Conservation (phyloP, 768 basidiomycete species). For the Psilocybe cyanescens region DNA sequence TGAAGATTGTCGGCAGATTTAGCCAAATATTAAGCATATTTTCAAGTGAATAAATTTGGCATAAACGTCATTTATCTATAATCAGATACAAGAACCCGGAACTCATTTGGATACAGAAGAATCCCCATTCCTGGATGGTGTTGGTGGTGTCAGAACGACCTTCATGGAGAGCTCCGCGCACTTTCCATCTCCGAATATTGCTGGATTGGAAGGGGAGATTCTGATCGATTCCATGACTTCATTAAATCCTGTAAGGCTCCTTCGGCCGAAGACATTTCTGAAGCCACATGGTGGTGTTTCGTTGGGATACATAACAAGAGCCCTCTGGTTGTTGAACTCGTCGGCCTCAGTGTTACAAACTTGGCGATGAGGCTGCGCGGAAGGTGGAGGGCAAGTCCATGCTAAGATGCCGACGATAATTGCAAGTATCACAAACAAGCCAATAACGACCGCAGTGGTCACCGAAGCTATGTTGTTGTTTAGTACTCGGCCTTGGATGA, state of each 20-base stretch:
- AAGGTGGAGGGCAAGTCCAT: slow-evolving; percentile 6
- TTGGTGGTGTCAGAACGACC: slow-evolving; percentile 36
- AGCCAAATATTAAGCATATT: too few relatives aligned
- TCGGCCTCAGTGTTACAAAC: background rate
- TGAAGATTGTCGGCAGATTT: too few relatives aligned
- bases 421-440: slow-evolving; percentile 8
- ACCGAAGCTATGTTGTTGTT: background rate
- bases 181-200: slow-evolving; percentile 29
- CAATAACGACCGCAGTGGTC: slow-evolving; percentile 7
- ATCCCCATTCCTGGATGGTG: slow-evolving; percentile 21
- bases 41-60: too few relatives aligned
- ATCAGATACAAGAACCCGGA: too few relatives aligned
- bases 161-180: slow-evolving; percentile 24
- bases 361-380: background rate
- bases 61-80: too few relatives aligned
- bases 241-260: slow-evolving; percentile 8
- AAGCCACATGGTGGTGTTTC: slow-evolving; percentile 10
- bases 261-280: slow-evolving; percentile 7
- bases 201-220: slow-evolving; percentile 33
- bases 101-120: background rate
- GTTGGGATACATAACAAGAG: slow-evolving; percentile 12
- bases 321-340: slow-evolving; percentile 1
- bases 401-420: slow-evolving; percentile 6
- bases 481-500: background rate
- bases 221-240: slow-evolving; percentile 16